Conservation (phyloP, 306 rosid genomes). For the Rosa persica region DNA sequence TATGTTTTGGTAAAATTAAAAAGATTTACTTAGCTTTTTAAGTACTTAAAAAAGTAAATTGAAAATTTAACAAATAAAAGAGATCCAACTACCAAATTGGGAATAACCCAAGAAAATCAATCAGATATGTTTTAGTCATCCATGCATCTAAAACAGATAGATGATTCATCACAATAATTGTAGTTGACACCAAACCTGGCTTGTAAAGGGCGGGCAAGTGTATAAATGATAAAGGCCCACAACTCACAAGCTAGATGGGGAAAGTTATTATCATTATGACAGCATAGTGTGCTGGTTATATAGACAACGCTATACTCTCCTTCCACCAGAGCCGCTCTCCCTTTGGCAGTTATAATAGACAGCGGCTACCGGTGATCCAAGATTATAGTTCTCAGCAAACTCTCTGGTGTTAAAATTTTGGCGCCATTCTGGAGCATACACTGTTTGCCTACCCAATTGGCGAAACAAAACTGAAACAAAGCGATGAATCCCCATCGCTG, state of each 20-base stretch:
- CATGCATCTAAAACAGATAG: no score
- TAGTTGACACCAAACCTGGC: no score
- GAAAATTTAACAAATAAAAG: no score
- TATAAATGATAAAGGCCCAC: neutral
- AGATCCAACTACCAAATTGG: no score
- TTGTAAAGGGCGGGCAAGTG: no score
- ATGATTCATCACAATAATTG: no score
- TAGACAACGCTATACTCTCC: conserved; percentile 31
- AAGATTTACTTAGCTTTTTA: no score
- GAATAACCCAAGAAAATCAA: no score
- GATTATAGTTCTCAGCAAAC: conserved; percentile 77
- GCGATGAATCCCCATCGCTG: conserved; percentile 73
- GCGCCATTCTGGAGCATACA: conserved; percentile 86
- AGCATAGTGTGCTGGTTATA: neutral
- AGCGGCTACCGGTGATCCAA: conserved; percentile 68
- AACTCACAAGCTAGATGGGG: neutral
- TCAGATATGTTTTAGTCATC: no score
- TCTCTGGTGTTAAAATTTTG: conserved; percentile 71
- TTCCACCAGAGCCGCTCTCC: conserved; percentile 75
- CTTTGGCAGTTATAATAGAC: conserved; percentile 71
- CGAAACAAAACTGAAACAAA: conserved; percentile 54
- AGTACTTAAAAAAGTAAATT: no score
- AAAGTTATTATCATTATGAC: neutral
- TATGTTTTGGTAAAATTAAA: no score
- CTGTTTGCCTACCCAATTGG: conserved; percentile 71